These are phyloP conservation scores for Neopestalotiopsis sp. DNA, from an alignment of 2,329 filamentous ascomycete genomes.

Conservation along the genomic window DNA sequence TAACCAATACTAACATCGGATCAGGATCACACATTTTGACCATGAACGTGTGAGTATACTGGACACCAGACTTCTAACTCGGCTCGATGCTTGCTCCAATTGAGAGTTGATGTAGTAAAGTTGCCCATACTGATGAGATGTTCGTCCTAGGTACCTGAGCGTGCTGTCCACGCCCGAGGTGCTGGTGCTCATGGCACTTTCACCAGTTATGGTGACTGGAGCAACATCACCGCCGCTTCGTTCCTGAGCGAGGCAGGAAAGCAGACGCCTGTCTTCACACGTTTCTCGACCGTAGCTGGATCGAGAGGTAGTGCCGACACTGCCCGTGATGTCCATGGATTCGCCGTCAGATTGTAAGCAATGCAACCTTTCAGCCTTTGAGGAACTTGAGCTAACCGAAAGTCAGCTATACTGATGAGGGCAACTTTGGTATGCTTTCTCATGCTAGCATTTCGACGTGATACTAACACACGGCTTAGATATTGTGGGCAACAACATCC, in stretches of 20 bases:
- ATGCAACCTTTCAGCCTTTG: not conserved
- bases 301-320: constrained; percentile 64
- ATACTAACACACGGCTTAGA: constrained; percentile 33
- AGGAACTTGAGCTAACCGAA: constrained; percentile 4
- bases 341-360: constrained; percentile 59
- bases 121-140: constrained; percentile 22
- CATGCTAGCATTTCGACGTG: not conserved
- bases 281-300: constrained; percentile 67
- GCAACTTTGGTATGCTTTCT: constrained; percentile 60
- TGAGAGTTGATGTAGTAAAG: not conserved
- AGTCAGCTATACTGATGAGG: constrained; percentile 62
- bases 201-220: constrained; percentile 63
- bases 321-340: constrained; percentile 67
- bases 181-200: constrained; percentile 65
- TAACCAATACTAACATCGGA: not conserved
- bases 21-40: constrained; percentile 41
- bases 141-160: constrained; percentile 33
- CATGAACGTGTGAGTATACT: constrained; percentile 58
- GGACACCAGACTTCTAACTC: no score
- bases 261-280: constrained; percentile 60
- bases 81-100: not conserved
- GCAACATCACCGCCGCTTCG: constrained; percentile 65
- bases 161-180: constrained; percentile 61
- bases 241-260: constrained; percentile 59
- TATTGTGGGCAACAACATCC: constrained; percentile 54